Evolutionary conservation across 805 yeast species (phyloP).

Genomic region (Metschnikowia kunwiensis): DNA sequence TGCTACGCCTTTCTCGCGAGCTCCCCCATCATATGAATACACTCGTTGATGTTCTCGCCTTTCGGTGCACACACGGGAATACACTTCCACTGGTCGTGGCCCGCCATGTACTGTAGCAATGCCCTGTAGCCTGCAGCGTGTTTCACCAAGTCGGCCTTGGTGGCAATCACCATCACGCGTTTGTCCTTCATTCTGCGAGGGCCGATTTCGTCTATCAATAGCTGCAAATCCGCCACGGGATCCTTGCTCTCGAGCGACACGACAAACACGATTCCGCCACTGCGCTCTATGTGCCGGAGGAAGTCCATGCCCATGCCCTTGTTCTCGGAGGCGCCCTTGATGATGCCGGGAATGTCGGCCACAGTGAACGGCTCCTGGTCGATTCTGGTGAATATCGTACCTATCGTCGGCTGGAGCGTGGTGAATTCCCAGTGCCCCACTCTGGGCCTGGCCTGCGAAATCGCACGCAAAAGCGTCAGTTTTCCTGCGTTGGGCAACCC

Average conservation of each 20-base stretch:
- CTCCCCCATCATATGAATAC: slow-evolving; percentile 71
- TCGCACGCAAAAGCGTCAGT: slow-evolving; percentile 80
- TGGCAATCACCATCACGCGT: slow-evolving; percentile 73
- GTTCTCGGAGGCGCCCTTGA: slow-evolving; percentile 80
- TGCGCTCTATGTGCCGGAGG: slow-evolving; percentile 86
- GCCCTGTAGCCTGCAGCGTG: slow-evolving; percentile 46
- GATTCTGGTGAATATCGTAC: slow-evolving; percentile 70
- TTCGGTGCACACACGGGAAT: slow-evolving; percentile 83
- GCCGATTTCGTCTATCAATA: slow-evolving; percentile 71
- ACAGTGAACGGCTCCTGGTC: slow-evolving; percentile 78
- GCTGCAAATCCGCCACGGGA: slow-evolving; percentile 64
- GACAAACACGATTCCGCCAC: slow-evolving; percentile 86
- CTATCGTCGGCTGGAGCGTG: slow-evolving; percentile 86
- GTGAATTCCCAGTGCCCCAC: slow-evolving; percentile 98
- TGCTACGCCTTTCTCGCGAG: slow-evolving; percentile 21
- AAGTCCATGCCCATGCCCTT: slow-evolving; percentile 94
- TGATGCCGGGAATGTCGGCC: slow-evolving; percentile 96
- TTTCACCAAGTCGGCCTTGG: slow-evolving; percentile 82
- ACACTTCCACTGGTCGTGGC: slow-evolving; percentile 54
- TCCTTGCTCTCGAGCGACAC: slow-evolving; percentile 65
- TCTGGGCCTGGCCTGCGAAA: slow-evolving; percentile 83
- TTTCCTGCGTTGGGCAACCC: slow-evolving; percentile 98
- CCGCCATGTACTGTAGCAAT: slow-evolving; percentile 45
- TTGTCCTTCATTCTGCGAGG: slow-evolving; percentile 56
- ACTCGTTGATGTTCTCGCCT: slow-evolving; percentile 66